Percentiles rank a stretch among this genome's conserved stretches.
These are phyloP conservation scores for Xylaria sp. DNA, from an alignment of 2,329 filamentous ascomycete genomes.

Conservation along the genomic window DNA sequence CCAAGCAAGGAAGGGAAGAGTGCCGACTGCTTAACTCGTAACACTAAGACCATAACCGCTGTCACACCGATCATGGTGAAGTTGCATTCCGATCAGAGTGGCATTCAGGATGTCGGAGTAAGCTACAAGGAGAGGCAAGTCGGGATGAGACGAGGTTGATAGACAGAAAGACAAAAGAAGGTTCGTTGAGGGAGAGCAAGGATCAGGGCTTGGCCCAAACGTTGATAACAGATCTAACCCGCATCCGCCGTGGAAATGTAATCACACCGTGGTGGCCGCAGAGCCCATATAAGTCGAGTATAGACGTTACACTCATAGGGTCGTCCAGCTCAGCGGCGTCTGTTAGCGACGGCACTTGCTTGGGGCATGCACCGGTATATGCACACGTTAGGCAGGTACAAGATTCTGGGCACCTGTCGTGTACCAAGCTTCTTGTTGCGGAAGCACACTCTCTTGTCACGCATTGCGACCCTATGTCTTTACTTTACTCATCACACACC, in stretches of 20 bases:
- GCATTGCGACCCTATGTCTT: conserved; percentile 7
- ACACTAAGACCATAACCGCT: conserved; percentile 13
- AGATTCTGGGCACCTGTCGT: conserved; percentile 23
- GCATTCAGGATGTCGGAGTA: conserved; percentile 21
- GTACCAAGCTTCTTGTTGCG: conserved; percentile 25
- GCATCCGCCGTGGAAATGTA: neutral
- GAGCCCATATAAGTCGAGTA: conserved; percentile 6
- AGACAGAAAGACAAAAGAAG: neutral
- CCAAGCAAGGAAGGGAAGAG: conserved; percentile 5
- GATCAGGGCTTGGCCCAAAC: neutral
- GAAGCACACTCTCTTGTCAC: conserved; percentile 13
- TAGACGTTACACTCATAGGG: conserved; percentile 17
- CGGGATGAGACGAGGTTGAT: neutral
- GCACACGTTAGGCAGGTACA: conserved; percentile 33
- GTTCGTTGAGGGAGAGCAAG: neutral
- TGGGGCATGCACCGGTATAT: conserved; percentile 31
- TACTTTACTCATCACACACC: neutral
- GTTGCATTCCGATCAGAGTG: conserved; percentile 26
- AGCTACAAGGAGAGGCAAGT: conserved; percentile 11
- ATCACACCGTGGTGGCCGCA: conserved; percentile 13
- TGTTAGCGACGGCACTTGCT: conserved; percentile 30
- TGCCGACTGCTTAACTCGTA: conserved; percentile 3
- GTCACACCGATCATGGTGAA: conserved; percentile 9
- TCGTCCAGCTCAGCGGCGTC: conserved; percentile 23
- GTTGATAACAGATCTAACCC: conserved; percentile 17